phyloP scores from a whole-genome alignment of 169 alveolate genomes.

The Amoebophrya sp. region DNA sequence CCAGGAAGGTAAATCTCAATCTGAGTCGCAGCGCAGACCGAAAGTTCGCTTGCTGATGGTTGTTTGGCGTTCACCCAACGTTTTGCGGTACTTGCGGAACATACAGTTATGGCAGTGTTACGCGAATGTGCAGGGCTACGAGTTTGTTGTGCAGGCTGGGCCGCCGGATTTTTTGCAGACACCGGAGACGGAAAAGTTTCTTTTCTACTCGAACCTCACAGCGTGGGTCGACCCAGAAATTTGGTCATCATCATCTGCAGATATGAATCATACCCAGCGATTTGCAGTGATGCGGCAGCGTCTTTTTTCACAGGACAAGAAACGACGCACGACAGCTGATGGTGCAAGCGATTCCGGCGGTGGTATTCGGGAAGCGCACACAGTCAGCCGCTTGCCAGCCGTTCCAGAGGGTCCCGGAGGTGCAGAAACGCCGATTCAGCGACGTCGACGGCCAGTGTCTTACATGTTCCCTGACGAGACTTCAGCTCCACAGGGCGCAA shows the following conservation, averaged over 20 bases:
- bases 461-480: too few relatives aligned
- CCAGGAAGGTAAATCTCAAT: too few relatives aligned
- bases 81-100: neutral
- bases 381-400: too few relatives aligned
- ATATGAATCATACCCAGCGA: too few relatives aligned
- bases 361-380: too few relatives aligned
- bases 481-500: too few relatives aligned
- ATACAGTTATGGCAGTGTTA: neutral
- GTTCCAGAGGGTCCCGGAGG: too few relatives aligned
- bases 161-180: neutral
- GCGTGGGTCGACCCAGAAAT: slow-evolving; percentile 15
- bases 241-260: too few relatives aligned
- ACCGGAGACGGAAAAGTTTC: neutral
- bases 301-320: neutral
- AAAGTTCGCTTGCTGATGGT: neutral
- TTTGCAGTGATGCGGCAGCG: neutral
- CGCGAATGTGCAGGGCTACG: neutral
- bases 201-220: neutral
- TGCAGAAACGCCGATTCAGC: neutral
- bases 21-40: too few relatives aligned
- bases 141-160: neutral
- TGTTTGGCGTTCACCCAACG: neutral
- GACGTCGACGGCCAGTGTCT: neutral
- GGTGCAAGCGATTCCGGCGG: too few relatives aligned
- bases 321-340: neutral